Evolutionary conservation across 2,329 filamentous ascomycete genomes (phyloP).

Genomic region (Aspergillus sp.): DNA sequence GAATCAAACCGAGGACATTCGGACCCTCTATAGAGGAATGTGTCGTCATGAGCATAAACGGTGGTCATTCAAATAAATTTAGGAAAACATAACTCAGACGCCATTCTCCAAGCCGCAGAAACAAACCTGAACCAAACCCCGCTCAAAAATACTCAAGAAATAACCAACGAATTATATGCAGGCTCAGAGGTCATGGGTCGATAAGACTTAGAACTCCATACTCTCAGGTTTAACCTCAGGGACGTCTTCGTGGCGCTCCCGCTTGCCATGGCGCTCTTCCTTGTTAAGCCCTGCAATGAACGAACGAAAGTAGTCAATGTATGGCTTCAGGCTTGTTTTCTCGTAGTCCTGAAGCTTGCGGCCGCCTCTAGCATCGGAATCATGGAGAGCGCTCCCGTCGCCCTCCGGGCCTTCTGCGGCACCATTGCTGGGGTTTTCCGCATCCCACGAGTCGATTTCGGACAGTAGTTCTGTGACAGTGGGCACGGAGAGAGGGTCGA

Average conservation of each 20-base stretch:
- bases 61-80: background rate
- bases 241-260: conserved; percentile 51
- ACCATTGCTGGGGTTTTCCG: conserved; percentile 25
- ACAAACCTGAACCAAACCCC: conserved; percentile 5
- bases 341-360: conserved; percentile 79
- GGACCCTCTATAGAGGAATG: background rate
- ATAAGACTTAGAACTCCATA: conserved; percentile 63
- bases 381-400: conserved; percentile 31
- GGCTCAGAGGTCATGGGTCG: background rate
- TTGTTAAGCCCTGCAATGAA: conserved; percentile 79
- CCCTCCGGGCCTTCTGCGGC: conserved; percentile 46
- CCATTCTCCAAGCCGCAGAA: conserved; percentile 1
- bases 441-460: conserved; percentile 83
- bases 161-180: background rate
- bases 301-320: conserved; percentile 81
- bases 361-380: conserved; percentile 33
- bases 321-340: conserved; percentile 92
- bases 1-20: background rate
- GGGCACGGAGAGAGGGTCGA: conserved; percentile 85
- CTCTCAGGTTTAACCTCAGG: conserved; percentile 45
- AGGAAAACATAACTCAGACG: conserved; percentile 1
- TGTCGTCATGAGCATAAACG: background rate
- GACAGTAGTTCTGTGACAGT: conserved; percentile 77
- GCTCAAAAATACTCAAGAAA: conserved; percentile 7
- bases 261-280: conserved; percentile 61